Conservation (phyloP, 129 eudicot genomes). For the Artemisia annua region DNA sequence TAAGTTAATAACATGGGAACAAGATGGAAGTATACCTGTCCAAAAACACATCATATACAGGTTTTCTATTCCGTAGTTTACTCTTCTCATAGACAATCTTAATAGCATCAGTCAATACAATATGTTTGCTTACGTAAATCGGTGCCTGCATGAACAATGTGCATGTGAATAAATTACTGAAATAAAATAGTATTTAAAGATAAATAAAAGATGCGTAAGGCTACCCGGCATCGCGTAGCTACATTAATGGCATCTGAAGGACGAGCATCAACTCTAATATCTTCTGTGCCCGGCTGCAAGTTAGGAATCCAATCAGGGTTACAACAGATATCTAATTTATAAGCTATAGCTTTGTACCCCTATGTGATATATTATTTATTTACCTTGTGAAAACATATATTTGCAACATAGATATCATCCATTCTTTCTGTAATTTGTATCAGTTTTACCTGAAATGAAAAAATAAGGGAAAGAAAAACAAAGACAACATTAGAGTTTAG, state of each 20-base stretch:
- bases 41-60: constrained; percentile 54
- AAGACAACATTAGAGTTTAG: no score
- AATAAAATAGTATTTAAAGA: constrained; percentile 5
- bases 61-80: constrained; percentile 39
- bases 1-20: constrained; percentile 18
- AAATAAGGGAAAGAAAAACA: neutral
- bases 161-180: neutral
- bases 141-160: constrained; percentile 52
- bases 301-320: constrained; percentile 18
- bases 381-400: constrained; percentile 63
- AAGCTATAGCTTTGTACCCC: no score
- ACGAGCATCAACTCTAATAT: constrained; percentile 67
- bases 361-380: constrained; percentile 10
- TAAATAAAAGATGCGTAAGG: constrained; percentile 5
- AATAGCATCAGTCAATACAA: constrained; percentile 66
- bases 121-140: constrained; percentile 63
- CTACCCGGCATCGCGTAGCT: constrained; percentile 71
- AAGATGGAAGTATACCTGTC: constrained; percentile 50
- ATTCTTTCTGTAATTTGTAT: constrained; percentile 70
- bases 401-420: constrained; percentile 52
- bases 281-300: constrained; percentile 57
- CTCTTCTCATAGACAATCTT: constrained; percentile 49
- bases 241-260: constrained; percentile 88
- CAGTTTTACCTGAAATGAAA: constrained; percentile 58
- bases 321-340: constrained; percentile 8